Evolutionary conservation across 305 asterid species (phyloP).

Genomic region (Withania somnifera): DNA sequence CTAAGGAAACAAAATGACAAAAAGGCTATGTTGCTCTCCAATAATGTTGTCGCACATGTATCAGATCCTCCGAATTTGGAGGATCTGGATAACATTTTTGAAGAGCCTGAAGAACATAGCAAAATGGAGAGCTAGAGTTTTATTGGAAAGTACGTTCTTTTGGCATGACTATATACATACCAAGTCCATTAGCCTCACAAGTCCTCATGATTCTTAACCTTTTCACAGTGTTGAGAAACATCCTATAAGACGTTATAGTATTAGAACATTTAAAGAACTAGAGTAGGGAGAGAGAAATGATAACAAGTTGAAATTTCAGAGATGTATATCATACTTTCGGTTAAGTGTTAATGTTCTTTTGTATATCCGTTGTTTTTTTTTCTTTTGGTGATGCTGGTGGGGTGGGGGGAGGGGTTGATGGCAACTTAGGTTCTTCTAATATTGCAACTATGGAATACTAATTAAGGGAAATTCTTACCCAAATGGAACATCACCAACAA

Average conservation of each 20-base stretch:
- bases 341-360: not conserved
- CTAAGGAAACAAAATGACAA: not conserved
- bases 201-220: slow-evolving; percentile 79
- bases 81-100: not conserved
- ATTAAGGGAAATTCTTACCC: slow-evolving; percentile 27
- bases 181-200: slow-evolving; percentile 69
- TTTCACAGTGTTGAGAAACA: slow-evolving; percentile 71
- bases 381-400: too few species aligned
- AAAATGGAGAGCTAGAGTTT: not conserved
- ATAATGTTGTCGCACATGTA: not conserved
- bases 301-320: not conserved
- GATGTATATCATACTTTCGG: not conserved
- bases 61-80: not conserved
- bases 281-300: not conserved
- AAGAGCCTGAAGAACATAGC: not conserved
- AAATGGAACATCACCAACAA: slow-evolving; percentile 85
- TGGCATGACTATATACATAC: slow-evolving; percentile 21
- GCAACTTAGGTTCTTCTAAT: not conserved
- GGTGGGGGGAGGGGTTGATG: not conserved
- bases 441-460: not conserved
- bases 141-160: not conserved
- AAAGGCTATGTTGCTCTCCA: not conserved
- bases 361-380: not conserved
- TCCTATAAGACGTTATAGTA: slow-evolving; percentile 30
- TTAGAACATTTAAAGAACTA: not conserved